Percentiles rank a stretch among this genome's conserved stretches.
These are phyloP conservation scores for Hevea brasiliensis DNA, from an alignment of 345 rosid species.

Conservation along the genomic window DNA sequence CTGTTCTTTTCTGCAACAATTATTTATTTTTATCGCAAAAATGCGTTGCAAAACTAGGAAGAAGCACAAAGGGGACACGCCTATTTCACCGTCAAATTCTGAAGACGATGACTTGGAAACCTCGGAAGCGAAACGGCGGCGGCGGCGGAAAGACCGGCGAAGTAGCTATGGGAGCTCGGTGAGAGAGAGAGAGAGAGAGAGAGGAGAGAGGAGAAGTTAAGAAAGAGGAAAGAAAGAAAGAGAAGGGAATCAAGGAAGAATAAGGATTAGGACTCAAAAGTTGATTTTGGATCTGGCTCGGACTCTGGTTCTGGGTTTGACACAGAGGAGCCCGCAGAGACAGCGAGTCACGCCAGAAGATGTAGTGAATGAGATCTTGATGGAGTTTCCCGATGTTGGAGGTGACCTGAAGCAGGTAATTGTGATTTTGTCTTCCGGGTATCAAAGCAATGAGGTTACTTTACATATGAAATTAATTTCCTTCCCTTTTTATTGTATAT, in stretches of 20 bases:
- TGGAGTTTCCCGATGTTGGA: slow-evolving; percentile 62
- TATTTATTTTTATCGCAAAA: background rate
- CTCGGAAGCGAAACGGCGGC: slow-evolving; percentile 38
- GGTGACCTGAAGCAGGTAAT: slow-evolving; percentile 68
- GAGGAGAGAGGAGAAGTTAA: slow-evolving; percentile 34
- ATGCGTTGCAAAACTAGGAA: slow-evolving; percentile 38
- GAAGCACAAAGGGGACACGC: slow-evolving; percentile 40
- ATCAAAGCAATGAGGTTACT: background rate
- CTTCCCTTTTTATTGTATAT: background rate
- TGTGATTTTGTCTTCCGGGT: background rate
- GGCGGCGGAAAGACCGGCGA: slow-evolving; percentile 37
- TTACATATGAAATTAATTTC: background rate
- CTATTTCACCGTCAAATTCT: slow-evolving; percentile 38
- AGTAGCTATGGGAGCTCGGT: slow-evolving; percentile 46
- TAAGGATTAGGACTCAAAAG: slow-evolving; percentile 34
- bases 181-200: slow-evolving; percentile 55
- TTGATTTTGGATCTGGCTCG: slow-evolving; percentile 27
- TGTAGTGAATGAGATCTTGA: slow-evolving; percentile 49
- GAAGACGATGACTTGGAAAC: slow-evolving; percentile 49
- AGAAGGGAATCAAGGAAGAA: slow-evolving; percentile 47
- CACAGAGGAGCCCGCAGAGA: slow-evolving; percentile 36
- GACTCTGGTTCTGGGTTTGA: slow-evolving; percentile 26
- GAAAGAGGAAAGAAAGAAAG: slow-evolving; percentile 28
- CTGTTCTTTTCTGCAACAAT: no score
- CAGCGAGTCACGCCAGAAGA: slow-evolving; percentile 41